Evolutionary conservation across 2,329 filamentous ascomycete genomes (phyloP), one percentile per base, ranked within the genome.

Genomic region (Zymoseptoria ardabiliae): DNA sequence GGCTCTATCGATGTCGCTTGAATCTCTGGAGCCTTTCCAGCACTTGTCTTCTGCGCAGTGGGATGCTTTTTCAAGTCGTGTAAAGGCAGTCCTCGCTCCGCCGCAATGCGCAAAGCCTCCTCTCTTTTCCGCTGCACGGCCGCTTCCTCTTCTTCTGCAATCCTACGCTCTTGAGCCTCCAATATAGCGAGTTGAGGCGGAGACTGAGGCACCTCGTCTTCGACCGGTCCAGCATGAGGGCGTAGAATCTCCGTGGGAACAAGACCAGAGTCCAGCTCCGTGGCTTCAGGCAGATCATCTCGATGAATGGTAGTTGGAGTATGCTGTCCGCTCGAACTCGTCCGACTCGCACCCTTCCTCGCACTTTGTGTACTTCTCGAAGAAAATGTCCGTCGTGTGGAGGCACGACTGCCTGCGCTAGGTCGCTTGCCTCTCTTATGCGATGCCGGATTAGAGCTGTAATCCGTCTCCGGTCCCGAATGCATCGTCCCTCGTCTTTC

Each of bases 361-460:
- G 30, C 60, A 58, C 68, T 66, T 19, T 62, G 30, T 65, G 57
- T 55, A 56, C 63, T 66, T 28, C 66, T 56, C 10, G 61, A 62
- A n/a, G 63, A 67, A 17, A 66, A 56, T 9, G 66, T 69, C 25
- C 66, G 58, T 4, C 65, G 59, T 10, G 68, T 70, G 22, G 65
- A 67, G 2, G 63, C 60, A 23, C 68, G 60, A 61, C 64, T 67
- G 1, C 66, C 76, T n/a, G 74, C 76, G 8, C 78, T 78, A 17
- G 78, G 74, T 13, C 75, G 65, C 61, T 76, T 78, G 35, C 69
- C 68, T 54, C 65, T 60, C 45, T 65, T 66, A 13, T 57, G 51
- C 10, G 67, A 62, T 9, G 76, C 85, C 63, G 82, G 88, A 52
- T 81, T 84, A 68, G 88, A 91, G 65, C 86, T 87, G 52, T 83